Conservation (phyloP, 768 basidiomycete genomes). For the Suillus luteus region DNA sequence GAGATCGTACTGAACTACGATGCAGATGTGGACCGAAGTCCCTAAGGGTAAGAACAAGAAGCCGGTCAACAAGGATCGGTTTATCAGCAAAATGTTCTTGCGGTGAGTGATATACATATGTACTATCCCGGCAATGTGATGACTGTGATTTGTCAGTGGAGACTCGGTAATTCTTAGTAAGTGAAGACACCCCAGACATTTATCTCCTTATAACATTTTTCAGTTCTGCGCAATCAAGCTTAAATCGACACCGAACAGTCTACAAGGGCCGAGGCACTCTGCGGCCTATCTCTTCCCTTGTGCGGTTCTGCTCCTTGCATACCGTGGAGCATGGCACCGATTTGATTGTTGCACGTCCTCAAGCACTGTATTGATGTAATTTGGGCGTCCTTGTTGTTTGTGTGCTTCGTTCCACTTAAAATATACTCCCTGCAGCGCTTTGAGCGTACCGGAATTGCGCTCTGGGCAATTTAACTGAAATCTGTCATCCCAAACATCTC, state of each 20-base stretch:
- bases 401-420: background rate
- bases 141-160: slow-evolving; percentile 53
- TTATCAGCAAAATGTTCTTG: slow-evolving; percentile 99
- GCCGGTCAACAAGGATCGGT: slow-evolving; percentile 97
- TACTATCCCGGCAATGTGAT: slow-evolving; percentile 16
- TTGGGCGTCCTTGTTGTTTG: slow-evolving; percentile 5
- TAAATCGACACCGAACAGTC: slow-evolving; percentile 31
- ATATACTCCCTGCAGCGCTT: slow-evolving; percentile 17
- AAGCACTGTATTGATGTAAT: slow-evolving; percentile 6
- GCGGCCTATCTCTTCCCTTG: background rate
- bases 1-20: slow-evolving; percentile 12
- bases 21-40: slow-evolving; percentile 97
- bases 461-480: slow-evolving; percentile 63
- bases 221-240: slow-evolving; percentile 78
- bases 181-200: slow-evolving; percentile 31
- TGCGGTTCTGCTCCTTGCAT: background rate
- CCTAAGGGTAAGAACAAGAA: slow-evolving; percentile 99
- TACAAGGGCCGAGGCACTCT: background rate
- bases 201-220: slow-evolving; percentile 38
- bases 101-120: slow-evolving; percentile 49
- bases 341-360: background rate
- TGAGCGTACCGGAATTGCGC: slow-evolving; percentile 52
- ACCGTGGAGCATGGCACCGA: background rate
- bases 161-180: slow-evolving; percentile 97
- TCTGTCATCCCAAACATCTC: slow-evolving; percentile 57